Evolutionary conservation across 2,329 filamentous ascomycete genomes (phyloP), one percentile per base, ranked within the genome.

Genomic region (Venturia aucupariae): DNA sequence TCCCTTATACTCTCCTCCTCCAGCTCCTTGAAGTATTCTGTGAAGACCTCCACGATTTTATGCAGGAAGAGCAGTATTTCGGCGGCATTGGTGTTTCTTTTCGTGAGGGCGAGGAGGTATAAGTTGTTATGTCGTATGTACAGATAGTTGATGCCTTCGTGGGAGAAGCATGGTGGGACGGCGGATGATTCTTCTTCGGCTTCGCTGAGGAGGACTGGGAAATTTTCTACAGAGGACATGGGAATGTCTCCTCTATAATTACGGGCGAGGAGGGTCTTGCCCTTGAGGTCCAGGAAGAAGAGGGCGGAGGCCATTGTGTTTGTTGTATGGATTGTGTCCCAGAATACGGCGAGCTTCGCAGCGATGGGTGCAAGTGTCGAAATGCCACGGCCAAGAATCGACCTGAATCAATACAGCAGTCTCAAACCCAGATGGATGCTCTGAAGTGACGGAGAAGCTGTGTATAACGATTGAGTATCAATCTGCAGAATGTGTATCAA

Each of bases 41-140:
- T 99, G 75, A 99, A 99, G 68, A 99, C 94, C 76, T 97, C 94
- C 73, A 99, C 94, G 64, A 99, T 85, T 78, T 96, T 96, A 81
- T 99, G 94, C 64, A 99, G 84, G 82, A 99, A 99, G 61, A 99
- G 87, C 59, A 99, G 86, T 71, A 99, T 97, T 79, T 99, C 94
- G 79, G 94, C 92, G 69, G 94, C 94, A 82, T 99, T 99, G 71
- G 92, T 96, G 80, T 99, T 99, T 75, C 93, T 90, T 83, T 99
- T 99, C 65, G 94, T 99, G 66, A 99, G 82, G 67, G 94, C 94
- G 72, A 99, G 90, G 69, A 99, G 89, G 79, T 97, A 99, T 71
- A 99, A 89, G 79, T 99, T 99, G 80, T 96, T 97, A 79, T 99
- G 94, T 73, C 93, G 88, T 78, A 99, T 99, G 80, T 99, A 99